A percentile compares a stretch with the other conserved stretches of the same genome.
These are phyloP conservation scores for Populus nigra DNA, from an alignment of 345 rosid genomes.

Conservation along the genomic window DNA sequence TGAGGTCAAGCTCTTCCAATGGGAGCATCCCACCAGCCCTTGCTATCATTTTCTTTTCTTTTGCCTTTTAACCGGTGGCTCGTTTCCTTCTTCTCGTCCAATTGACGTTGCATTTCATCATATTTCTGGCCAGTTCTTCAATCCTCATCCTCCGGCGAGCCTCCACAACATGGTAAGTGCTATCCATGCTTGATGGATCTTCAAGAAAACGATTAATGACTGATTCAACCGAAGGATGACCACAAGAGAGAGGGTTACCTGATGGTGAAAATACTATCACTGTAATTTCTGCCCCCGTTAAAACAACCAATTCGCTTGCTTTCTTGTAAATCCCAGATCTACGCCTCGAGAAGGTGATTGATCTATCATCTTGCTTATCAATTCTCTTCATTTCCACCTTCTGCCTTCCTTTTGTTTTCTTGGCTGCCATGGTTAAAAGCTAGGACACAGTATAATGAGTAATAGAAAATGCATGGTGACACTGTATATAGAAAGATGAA, in stretches of 20 bases:
- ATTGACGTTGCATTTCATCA: background rate
- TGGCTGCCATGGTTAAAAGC: slow-evolving; percentile 6
- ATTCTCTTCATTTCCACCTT: slow-evolving; percentile 19
- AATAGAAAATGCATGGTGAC: background rate
- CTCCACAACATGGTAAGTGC: slow-evolving; percentile 24
- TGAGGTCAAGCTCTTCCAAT: slow-evolving; percentile 14
- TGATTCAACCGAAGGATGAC: slow-evolving; percentile 9
- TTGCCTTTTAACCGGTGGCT: background rate
- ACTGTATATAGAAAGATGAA: too few relatives aligned
- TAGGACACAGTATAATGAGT: background rate
- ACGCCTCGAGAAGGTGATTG: slow-evolving; percentile 33
- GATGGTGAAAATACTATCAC: slow-evolving; percentile 3
- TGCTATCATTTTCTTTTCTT: background rate
- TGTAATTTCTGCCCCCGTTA: slow-evolving; percentile 6
- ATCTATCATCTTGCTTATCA: slow-evolving; percentile 6
- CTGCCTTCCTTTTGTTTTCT: slow-evolving; percentile 16
- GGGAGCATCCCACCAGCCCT: slow-evolving; percentile 25
- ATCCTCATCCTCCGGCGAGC: slow-evolving; percentile 26
- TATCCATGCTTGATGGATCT: background rate
- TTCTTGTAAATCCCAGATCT: slow-evolving; percentile 39
- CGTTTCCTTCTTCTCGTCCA: slow-evolving; percentile 19
- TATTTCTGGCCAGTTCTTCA: slow-evolving; percentile 10
- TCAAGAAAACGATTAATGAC: slow-evolving; percentile 18
- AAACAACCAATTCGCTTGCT: slow-evolving; percentile 25
- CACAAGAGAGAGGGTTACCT: slow-evolving; percentile 14